Evolutionary conservation across 1,139 yeast species (phyloP).

Genomic region (Suhomyces chickasaworum): DNA sequence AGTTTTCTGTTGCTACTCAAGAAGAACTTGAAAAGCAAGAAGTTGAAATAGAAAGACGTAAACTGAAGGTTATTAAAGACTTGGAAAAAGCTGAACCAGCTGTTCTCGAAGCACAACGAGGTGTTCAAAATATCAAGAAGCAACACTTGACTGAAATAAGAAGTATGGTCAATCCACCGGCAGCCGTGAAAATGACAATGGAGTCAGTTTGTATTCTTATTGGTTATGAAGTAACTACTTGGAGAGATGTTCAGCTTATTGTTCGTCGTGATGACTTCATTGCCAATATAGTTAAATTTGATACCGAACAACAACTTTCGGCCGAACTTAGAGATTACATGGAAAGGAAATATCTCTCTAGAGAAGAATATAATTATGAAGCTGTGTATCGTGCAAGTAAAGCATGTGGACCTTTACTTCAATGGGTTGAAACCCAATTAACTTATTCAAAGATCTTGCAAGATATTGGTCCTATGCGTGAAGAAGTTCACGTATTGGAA

Average conservation of each 20-base stretch:
- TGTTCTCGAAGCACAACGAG: slow-evolving; percentile 77
- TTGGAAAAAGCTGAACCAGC: slow-evolving; percentile 82
- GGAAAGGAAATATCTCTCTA: slow-evolving; percentile 60
- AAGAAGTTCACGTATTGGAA: slow-evolving; percentile 66
- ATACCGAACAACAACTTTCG: slow-evolving; percentile 62
- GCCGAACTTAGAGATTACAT: slow-evolving; percentile 54
- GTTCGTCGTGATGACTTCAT: slow-evolving; percentile 88
- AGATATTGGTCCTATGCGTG: slow-evolving; percentile 71
- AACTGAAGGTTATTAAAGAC: slow-evolving; percentile 58
- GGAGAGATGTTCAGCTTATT: slow-evolving; percentile 86
- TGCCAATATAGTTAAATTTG: slow-evolving; percentile 74
- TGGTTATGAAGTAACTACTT: slow-evolving; percentile 66
- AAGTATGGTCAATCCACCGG: slow-evolving; percentile 91
- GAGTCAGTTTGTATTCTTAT: slow-evolving; percentile 85
- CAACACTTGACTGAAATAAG: slow-evolving; percentile 88
- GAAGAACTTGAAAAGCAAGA: slow-evolving; percentile 72
- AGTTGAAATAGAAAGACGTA: slow-evolving; percentile 56
- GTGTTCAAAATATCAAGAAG: slow-evolving; percentile 89
- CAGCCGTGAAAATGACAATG: slow-evolving; percentile 78
- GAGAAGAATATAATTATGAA: slow-evolving; percentile 69
- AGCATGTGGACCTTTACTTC: slow-evolving; percentile 90
- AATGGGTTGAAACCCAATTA: slow-evolving; percentile 90
- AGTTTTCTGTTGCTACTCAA: slow-evolving; percentile 79
- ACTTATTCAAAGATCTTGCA: slow-evolving; percentile 69
- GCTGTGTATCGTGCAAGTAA: slow-evolving; percentile 86